These are phyloP conservation scores for Tolypocladium amazonense DNA, from an alignment of 2,329 filamentous ascomycete species.

Conservation along the genomic window DNA sequence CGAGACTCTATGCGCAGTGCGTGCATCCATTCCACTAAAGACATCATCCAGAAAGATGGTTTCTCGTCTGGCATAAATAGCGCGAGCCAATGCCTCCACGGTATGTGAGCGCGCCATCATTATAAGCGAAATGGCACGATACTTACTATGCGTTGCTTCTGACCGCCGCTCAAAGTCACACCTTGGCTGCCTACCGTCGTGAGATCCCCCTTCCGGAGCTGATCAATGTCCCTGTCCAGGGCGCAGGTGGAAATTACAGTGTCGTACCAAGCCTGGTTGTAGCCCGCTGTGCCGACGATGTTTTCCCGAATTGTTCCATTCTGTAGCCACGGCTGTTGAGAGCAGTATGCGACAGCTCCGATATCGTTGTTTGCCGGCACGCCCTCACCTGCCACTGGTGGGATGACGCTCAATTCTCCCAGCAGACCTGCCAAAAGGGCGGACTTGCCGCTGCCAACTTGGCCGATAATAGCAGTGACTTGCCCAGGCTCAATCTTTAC, in stretches of 20 bases:
- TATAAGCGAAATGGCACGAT: neutral
- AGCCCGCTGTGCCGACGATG: neutral
- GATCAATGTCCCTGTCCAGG: neutral
- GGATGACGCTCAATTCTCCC: neutral
- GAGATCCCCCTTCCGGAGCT: neutral
- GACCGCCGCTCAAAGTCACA: neutral
- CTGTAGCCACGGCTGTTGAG: neutral
- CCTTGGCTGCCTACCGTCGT: neutral
- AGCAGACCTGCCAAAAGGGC: neutral
- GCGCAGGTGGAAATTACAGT: neutral
- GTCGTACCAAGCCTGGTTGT: neutral
- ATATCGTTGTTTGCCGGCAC: neutral
- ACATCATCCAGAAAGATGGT: neutral
- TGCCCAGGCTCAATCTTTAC: neutral
- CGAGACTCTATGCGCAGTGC: neutral
- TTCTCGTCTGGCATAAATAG: neutral
- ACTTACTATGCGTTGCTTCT: neutral
- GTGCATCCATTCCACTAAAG: neutral
- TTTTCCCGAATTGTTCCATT: neutral
- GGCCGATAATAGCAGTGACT: neutral
- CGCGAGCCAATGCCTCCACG: neutral
- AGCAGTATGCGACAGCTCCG: neutral
- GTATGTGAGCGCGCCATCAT: neutral
- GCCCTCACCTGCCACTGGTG: neutral
- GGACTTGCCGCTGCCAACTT: neutral